Evolutionary conservation across 768 basidiomycete genomes (phyloP).

Genomic region (Boletus rubroflammeus): DNA sequence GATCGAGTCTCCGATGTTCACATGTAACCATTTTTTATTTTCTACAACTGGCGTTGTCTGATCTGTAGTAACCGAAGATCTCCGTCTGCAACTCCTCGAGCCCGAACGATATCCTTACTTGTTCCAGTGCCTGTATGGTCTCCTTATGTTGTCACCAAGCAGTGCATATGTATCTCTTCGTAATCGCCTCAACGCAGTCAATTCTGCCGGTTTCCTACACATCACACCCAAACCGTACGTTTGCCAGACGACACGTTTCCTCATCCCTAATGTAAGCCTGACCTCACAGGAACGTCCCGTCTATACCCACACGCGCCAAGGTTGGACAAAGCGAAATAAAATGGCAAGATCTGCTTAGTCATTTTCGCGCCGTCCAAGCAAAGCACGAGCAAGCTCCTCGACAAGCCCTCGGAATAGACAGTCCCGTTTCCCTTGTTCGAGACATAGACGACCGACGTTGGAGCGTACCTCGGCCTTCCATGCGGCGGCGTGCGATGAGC

Average conservation of each 20-base stretch:
- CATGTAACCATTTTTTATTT: constrained; percentile 59
- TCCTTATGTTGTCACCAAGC: constrained; percentile 95
- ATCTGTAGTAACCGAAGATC: constrained; percentile 41
- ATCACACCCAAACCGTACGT: constrained; percentile 83
- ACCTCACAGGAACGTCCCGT: constrained; percentile 29
- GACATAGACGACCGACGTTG: constrained; percentile 29
- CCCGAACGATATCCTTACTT: constrained; percentile 95
- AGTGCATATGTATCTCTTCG: constrained; percentile 92
- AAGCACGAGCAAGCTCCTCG: constrained; percentile 91
- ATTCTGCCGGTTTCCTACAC: constrained; percentile 90
- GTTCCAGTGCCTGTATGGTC: constrained; percentile 95
- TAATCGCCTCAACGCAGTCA: constrained; percentile 92
- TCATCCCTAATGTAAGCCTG: constrained; percentile 14
- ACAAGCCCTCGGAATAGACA: constrained; percentile 67
- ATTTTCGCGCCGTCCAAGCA: constrained; percentile 87
- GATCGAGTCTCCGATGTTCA: constrained; percentile 97
- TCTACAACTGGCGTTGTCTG: background rate
- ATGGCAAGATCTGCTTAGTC: constrained; percentile 90
- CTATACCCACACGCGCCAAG: constrained; percentile 66
- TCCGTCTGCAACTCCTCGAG: constrained; percentile 91
- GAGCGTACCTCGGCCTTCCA: constrained; percentile 37
- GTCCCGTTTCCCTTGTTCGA: constrained; percentile 43
- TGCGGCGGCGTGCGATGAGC: constrained; percentile 64
- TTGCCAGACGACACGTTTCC: background rate
- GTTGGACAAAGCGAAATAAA: constrained; percentile 86